A percentile compares a stretch with the other conserved stretches of the same genome.
Evolutionary conservation across 2,329 filamentous ascomycete genomes (phyloP).

Genomic region (Falciphora oryzae): DNA sequence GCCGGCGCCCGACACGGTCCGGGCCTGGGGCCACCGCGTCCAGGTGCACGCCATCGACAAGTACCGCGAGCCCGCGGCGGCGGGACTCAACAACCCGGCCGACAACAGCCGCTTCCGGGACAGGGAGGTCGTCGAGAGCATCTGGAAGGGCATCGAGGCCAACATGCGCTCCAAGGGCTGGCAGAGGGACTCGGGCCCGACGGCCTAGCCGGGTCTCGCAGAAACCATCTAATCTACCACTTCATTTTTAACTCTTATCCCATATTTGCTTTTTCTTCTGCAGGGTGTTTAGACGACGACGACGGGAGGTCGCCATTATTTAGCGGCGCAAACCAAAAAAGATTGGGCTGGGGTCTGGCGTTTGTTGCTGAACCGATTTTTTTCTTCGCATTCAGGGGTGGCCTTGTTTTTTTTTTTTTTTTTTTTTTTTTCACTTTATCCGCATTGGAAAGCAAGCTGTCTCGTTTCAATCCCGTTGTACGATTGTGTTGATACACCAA

Average conservation of each 20-base stretch:
- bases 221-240: neutral
- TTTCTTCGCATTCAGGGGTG: neutral
- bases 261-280: neutral
- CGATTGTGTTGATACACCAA: neutral
- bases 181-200: conserved; percentile 64
- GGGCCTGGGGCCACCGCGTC: conserved; percentile 81
- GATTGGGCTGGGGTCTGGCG: neutral
- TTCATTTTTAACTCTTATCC: neutral
- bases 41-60: conserved; percentile 76
- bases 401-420: neutral
- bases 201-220: conserved; percentile 22
- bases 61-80: conserved; percentile 51
- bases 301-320: neutral
- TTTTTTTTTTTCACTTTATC: no score
- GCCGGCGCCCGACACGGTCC: conserved; percentile 68
- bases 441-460: no score
- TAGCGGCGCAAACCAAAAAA: neutral
- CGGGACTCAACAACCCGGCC: conserved; percentile 18
- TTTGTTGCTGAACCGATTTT: neutral
- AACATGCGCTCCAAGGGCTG: conserved; percentile 84
- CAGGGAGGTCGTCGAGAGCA: conserved; percentile 83
- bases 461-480: neutral
- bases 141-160: conserved; percentile 85
- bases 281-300: no score
- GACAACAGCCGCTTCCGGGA: conserved; percentile 70